Evolutionary conservation across 495 filamentous ascomycete genomes (phyloP).

Genomic region (Ramalina peruviana): DNA sequence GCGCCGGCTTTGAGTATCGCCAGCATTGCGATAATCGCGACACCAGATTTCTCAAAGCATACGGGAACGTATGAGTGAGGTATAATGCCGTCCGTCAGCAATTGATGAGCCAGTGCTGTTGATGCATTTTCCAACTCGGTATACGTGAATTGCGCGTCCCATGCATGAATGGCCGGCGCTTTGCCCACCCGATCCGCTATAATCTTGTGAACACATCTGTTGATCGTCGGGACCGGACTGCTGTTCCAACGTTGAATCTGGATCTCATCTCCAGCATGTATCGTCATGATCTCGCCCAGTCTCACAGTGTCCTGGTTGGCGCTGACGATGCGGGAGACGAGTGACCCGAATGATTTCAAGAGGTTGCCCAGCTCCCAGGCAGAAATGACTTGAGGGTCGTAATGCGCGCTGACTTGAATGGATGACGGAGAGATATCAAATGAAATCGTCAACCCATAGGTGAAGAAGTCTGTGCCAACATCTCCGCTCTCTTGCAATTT

Average conservation of each 20-base stretch:
- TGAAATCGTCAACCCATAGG: constrained; percentile 51
- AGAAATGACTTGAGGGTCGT: constrained; percentile 36
- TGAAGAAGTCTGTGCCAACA: constrained; percentile 50
- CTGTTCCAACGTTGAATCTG: constrained; percentile 30
- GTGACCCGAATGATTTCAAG: constrained; percentile 27
- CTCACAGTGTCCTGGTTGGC: constrained; percentile 13
- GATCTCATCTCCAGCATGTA: constrained; percentile 23
- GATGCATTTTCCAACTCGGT: constrained; percentile 29
- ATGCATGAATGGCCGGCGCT: constrained; percentile 21
- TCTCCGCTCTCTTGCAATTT: constrained; percentile 35
- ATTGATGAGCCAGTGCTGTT: constrained; percentile 21
- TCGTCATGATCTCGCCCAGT: constrained; percentile 24
- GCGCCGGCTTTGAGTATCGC: constrained; percentile 35
- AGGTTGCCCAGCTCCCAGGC: constrained; percentile 30
- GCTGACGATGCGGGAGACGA: constrained; percentile 17
- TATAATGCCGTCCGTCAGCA: constrained; percentile 23
- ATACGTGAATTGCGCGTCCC: constrained; percentile 40
- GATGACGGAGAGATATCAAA: constrained; percentile 42
- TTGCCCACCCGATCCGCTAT: background rate
- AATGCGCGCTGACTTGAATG: constrained; percentile 47
- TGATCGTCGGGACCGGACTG: constrained; percentile 18
- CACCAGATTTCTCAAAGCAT: constrained; percentile 31
- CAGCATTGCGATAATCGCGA: constrained; percentile 26
- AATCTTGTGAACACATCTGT: constrained; percentile 10
- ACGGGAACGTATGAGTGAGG: constrained; percentile 22